Conservation (phyloP, 106 monocot species). For the Amphibolis antarctica region DNA sequence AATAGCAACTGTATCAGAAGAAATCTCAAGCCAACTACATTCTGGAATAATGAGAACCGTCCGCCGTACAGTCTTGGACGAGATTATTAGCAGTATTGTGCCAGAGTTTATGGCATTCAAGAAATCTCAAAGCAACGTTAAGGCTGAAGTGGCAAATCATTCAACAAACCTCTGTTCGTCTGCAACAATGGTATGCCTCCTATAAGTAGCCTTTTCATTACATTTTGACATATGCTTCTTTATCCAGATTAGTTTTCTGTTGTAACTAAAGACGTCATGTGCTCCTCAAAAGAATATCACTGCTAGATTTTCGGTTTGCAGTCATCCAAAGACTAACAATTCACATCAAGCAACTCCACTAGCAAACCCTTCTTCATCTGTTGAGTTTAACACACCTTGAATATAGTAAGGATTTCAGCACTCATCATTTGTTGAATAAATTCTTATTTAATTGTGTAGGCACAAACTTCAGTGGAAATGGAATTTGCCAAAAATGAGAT, state of each 20-base stretch:
- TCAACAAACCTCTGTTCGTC: conserved; percentile 11
- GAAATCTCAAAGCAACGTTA: conserved; percentile 24
- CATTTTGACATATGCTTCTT: neutral
- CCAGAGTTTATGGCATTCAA: conserved; percentile 59
- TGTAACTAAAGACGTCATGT: conserved; percentile 20
- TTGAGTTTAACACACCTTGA: too few species aligned
- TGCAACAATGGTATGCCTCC: conserved; percentile 15
- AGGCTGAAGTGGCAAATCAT: conserved; percentile 19
- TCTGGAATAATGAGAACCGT: conserved; percentile 67
- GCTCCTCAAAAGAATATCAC: conserved; percentile 9
- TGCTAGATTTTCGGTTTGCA: conserved; percentile 1
- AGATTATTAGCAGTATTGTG: conserved; percentile 53
- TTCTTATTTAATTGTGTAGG: neutral
- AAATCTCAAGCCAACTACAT: conserved; percentile 58
- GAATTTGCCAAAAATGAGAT: conserved; percentile 10
- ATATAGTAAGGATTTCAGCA: neutral
- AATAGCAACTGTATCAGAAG: conserved; percentile 41
- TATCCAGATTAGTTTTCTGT: conserved; percentile 7
- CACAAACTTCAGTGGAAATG: conserved; percentile 8
- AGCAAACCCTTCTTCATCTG: neutral
- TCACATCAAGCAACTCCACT: neutral
- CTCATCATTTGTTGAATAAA: neutral
- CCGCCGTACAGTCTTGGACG: conserved; percentile 62
- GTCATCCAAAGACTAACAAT: conserved; percentile 13
- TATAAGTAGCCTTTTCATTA: neutral